Evolutionary conservation across 2,329 filamentous ascomycete genomes (phyloP), one percentile per base, ranked within the genome.

Genomic region (Rhinocladiella mackenziei): DNA sequence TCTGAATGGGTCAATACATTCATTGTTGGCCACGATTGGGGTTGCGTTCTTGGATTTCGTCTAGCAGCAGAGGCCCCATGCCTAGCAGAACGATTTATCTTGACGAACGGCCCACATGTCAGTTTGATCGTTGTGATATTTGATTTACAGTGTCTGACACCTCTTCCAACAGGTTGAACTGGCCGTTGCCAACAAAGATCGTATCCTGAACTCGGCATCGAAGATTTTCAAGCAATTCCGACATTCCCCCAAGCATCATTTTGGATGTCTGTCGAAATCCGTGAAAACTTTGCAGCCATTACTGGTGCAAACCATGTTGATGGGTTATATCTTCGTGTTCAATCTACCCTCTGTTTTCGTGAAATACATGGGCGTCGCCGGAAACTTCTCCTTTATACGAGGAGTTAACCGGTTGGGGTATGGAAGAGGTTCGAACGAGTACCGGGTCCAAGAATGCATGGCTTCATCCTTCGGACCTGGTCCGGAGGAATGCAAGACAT

Each of bases 61-160:
- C 68, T 81, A 31, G 77, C 77, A n/a, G 65, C 73, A n/a, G 77
- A 80, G 55, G 77, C 77, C 19, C 67, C 70, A 14, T 65, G 71
- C 39, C 58, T 81, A 34, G 73, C 76, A 6, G 72, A 80, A 59
- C 68, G 74, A 29, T 77, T 75, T 55, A 70, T 80, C 26, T 58
- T 78, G 28, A 68, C 68, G 17, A 77, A 77, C 54, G 73, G 69
- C 2, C 65, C 74, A 8, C 65, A 76, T 54, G 75, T 78, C 66
- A 54, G 73, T 62, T 26, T 5, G 17, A 17, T 36, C n/a, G 17
- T 1, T 31, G 3, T 9, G n/a, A 5, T n/a, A 9, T 14, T 2
- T n/a, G 15, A n/a, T 37, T 20, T 17, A 22, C 3, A 6, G 14
- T 17, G 19, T 33, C 43, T 49, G 23, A 49, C 34, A 10, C 13